phyloP scores from a whole-genome alignment of 2,329 filamentous ascomycete genomes.

The Septoria linicola region DNA sequence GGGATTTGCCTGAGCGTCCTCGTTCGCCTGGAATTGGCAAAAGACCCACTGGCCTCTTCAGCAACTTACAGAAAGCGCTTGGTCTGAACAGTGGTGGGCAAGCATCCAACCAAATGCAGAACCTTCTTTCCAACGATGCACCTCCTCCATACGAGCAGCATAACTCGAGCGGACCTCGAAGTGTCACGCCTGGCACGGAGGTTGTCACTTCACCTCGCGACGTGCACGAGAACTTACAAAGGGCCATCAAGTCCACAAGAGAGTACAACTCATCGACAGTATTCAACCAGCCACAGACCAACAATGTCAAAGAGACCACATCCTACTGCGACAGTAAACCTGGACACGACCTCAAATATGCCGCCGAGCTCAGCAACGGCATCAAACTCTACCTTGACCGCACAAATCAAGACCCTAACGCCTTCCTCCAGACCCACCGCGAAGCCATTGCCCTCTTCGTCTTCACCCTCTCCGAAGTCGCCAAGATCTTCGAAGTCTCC shows the following conservation, averaged over 20 bases:
- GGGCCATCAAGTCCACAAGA: conserved; percentile 75
- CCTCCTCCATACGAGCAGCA: conserved; percentile 37
- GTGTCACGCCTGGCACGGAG: conserved; percentile 33
- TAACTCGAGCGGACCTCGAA: conserved; percentile 25
- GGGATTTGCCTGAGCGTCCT: conserved; percentile 57
- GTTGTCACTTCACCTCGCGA: conserved; percentile 45
- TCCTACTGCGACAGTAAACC: conserved; percentile 82
- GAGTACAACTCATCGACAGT: conserved; percentile 71
- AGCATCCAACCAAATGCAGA: conserved; percentile 39
- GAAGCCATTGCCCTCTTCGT: conserved; percentile 68
- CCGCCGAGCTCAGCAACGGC: conserved; percentile 67
- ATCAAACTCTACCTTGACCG: conserved; percentile 72
- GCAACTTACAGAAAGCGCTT: conserved; percentile 61
- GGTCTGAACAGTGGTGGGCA: conserved; percentile 46
- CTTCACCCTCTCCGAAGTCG: conserved; percentile 65
- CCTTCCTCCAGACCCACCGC: conserved; percentile 63
- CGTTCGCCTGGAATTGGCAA: conserved; percentile 32
- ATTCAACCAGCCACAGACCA: conserved; percentile 70
- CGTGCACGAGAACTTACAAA: conserved; percentile 69
- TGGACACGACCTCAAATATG: conserved; percentile 69
- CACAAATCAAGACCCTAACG: conserved; percentile 49
- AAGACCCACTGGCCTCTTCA: conserved; percentile 62
- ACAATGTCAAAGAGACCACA: conserved; percentile 71
- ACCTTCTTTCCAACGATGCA: conserved; percentile 36
- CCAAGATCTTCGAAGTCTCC: conserved; percentile 69